Percentiles rank a stretch among this genome's conserved stretches.
These are phyloP conservation scores for Saccharomyces hybrid DNA, from an alignment of 1,139 yeast species.

Conservation along the genomic window DNA sequence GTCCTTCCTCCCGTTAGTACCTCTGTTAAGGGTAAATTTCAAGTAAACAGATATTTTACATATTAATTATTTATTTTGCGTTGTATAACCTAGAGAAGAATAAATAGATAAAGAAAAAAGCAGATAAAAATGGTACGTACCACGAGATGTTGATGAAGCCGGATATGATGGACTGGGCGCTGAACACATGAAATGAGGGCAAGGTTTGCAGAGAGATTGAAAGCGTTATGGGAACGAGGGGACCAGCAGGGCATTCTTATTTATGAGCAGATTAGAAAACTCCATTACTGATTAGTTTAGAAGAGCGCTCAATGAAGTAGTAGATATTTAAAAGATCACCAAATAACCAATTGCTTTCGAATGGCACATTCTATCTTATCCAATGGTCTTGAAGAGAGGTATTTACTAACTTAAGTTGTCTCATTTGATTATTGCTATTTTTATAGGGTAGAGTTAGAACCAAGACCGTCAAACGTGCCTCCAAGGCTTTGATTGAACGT, in stretches of 20 bases:
- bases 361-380: neutral
- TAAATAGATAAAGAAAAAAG: conserved; percentile 19
- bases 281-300: neutral
- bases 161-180: neutral
- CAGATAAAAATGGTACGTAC: conserved; percentile 29
- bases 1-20: neutral
- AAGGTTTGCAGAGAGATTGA: neutral
- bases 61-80: neutral
- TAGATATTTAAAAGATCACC: neutral
- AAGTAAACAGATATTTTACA: neutral
- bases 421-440: conserved; percentile 6
- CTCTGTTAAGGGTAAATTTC: neutral
- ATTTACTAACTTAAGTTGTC: conserved; percentile 15
- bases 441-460: conserved; percentile 95
- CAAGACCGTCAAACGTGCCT: conserved; percentile 99
- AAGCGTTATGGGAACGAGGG: neutral
- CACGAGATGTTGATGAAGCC: neutral
- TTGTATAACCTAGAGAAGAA: neutral
- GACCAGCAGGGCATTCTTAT: neutral
- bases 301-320: neutral
- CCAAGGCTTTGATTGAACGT: conserved; percentile 99
- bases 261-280: neutral
- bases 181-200: neutral
- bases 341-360: neutral
- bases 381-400: neutral